These are phyloP conservation scores for Fusarium nisikadoi DNA, from an alignment of 2,329 filamentous ascomycete genomes.

Conservation along the genomic window DNA sequence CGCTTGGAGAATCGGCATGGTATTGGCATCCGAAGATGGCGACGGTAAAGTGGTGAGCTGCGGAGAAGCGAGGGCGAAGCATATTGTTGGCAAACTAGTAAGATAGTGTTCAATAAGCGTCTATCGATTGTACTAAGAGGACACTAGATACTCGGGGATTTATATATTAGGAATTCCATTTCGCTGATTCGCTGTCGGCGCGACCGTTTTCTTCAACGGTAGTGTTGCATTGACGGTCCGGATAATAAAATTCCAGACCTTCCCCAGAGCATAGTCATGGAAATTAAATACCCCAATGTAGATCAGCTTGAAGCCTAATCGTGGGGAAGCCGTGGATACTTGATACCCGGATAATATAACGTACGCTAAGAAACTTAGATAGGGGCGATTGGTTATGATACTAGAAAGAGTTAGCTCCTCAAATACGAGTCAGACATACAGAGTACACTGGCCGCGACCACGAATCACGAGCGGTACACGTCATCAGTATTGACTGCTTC, in stretches of 20 bases:
- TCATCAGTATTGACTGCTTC: fast-evolving
- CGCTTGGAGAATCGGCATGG: not conserved
- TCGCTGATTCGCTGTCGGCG: not conserved
- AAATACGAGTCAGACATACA: too few species aligned
- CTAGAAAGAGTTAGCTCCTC: not conserved
- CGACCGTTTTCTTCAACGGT: not conserved
- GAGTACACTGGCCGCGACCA: too few species aligned
- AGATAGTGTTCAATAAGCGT: fast-evolving
- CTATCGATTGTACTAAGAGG: fast-evolving
- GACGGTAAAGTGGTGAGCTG: not conserved
- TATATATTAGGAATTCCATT: not conserved
- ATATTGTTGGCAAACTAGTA: not conserved
- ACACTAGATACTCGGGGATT: fast-evolving
- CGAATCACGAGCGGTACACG: too few species aligned
- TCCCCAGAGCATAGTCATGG: not conserved
- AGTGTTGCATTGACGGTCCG: fast-evolving
- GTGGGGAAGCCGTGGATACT: not conserved
- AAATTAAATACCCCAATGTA: not conserved
- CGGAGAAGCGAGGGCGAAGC: not conserved
- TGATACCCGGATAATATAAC: not conserved
- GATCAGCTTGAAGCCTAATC: fast-evolving
- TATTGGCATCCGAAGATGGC: not conserved
- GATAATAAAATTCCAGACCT: not conserved
- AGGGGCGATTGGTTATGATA: not conserved
- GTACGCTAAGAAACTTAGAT: not conserved